Evolutionary conservation across 73 alveolate genomes (phyloP).

Genomic region (Tetrahymena elliotti): DNA sequence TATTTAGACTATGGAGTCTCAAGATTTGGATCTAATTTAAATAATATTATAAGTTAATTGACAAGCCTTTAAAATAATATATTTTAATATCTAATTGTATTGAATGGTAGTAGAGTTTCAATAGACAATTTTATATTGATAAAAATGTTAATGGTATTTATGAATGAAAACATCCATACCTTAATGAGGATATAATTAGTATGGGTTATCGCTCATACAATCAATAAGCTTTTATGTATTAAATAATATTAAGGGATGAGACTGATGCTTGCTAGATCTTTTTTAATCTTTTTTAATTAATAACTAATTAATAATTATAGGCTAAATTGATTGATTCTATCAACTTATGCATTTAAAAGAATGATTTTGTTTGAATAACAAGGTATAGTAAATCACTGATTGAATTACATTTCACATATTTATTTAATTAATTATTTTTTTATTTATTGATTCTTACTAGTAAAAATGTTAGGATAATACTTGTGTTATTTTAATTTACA

Average conservation of each 20-base stretch:
- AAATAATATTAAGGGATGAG: neutral
- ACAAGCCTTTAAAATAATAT: neutral
- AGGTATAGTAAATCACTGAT: neutral
- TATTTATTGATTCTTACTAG: neutral
- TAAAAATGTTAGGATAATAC: neutral
- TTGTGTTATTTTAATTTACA: too few relatives aligned
- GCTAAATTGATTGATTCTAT: neutral
- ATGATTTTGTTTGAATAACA: neutral
- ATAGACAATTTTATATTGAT: neutral
- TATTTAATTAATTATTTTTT: too few relatives aligned
- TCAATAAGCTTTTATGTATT: neutral
- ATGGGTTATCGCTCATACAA: neutral
- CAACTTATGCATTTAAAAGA: neutral
- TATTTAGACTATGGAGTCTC: neutral
- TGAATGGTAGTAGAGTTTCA: neutral
- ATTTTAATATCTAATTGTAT: neutral
- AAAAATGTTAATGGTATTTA: neutral
- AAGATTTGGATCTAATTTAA: neutral
- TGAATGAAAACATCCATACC: neutral
- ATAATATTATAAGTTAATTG: neutral
- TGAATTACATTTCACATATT: neutral
- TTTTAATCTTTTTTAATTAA: neutral
- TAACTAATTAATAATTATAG: neutral
- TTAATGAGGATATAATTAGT: neutral
- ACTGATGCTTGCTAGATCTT: neutral